A percentile compares a stretch with the other conserved stretches of the same genome.
Conservation (phyloP, 768 basidiomycete species). For the Boletellus emodensis region DNA sequence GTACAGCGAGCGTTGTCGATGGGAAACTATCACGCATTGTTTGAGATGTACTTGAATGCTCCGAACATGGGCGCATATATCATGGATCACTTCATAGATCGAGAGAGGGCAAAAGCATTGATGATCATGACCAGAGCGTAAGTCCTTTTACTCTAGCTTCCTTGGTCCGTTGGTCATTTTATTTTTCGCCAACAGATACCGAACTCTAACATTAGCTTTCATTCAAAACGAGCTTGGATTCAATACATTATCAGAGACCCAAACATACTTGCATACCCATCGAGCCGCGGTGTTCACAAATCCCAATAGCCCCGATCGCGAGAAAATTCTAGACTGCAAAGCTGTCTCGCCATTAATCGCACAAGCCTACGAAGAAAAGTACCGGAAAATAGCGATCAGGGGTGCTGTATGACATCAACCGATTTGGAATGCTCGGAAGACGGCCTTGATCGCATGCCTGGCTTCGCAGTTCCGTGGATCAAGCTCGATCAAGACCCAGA, state of each 20-base stretch:
- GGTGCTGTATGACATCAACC: slow-evolving; percentile 68
- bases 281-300: slow-evolving; percentile 64
- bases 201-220: slow-evolving; percentile 70
- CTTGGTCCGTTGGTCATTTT: neutral
- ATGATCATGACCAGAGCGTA: slow-evolving; percentile 93
- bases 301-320: slow-evolving; percentile 53
- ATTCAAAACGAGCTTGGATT: slow-evolving; percentile 82
- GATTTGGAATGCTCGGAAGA: slow-evolving; percentile 5
- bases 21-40: slow-evolving; percentile 92
- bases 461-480: slow-evolving; percentile 12
- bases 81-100: slow-evolving; percentile 96
- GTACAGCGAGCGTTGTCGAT: slow-evolving; percentile 88
- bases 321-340: slow-evolving; percentile 73
- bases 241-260: slow-evolving; percentile 57
- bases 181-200: slow-evolving; percentile 56
- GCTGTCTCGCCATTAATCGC: slow-evolving; percentile 51
- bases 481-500: slow-evolving; percentile 14
- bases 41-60: slow-evolving; percentile 75
- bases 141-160: slow-evolving; percentile 31
- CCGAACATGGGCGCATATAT: slow-evolving; percentile 99
- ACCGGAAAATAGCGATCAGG: slow-evolving; percentile 84
- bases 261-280: slow-evolving; percentile 69
- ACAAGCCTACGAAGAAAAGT: slow-evolving; percentile 72
- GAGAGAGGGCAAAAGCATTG: slow-evolving; percentile 84
- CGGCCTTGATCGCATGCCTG: neutral